Conservation (phyloP, 2,329 filamentous ascomycete species). For the Trichoderma citrinoviride region DNA sequence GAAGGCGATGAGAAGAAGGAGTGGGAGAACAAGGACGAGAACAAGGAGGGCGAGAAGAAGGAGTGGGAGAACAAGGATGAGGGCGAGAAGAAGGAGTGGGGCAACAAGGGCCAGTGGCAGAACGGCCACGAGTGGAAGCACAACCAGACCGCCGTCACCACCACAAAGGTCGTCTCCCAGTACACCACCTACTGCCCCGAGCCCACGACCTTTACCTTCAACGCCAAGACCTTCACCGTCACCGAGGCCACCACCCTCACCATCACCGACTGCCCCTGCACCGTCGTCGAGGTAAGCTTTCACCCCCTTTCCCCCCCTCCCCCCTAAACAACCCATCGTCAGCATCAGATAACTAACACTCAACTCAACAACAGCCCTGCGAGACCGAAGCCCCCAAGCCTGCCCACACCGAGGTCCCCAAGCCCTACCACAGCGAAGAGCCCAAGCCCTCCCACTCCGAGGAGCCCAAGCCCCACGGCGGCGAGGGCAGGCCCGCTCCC, state of each 20-base stretch:
- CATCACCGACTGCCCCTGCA: slow-evolving; percentile 55
- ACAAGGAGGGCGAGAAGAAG: not conserved
- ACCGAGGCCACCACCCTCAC: slow-evolving; percentile 54
- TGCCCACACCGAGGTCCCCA: not conserved
- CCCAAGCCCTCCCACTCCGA: not conserved
- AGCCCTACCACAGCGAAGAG: not conserved
- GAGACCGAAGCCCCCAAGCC: not conserved
- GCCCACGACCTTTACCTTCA: slow-evolving; percentile 52
- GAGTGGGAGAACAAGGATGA: not conserved
- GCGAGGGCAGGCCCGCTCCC: not conserved
- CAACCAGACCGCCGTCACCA: slow-evolving; percentile 30
- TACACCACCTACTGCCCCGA: slow-evolving; percentile 45
- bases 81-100: not conserved
- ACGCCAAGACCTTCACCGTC: slow-evolving; percentile 52
- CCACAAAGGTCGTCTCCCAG: slow-evolving; percentile 37
- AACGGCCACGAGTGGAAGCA: not conserved
- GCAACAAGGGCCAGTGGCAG: not conserved
- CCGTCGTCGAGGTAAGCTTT: slow-evolving; percentile 36
- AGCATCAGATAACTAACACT: not conserved
- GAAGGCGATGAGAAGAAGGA: not conserved
- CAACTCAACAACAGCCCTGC: not conserved
- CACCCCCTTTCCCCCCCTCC: slow-evolving; percentile 24
- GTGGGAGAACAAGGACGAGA: not conserved
- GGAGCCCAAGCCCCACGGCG: not conserved
- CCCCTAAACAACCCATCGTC: not conserved